phyloP scores from a whole-genome alignment of 192 early-diverging fungal species.

The Neocallimastix lanati region DNA sequence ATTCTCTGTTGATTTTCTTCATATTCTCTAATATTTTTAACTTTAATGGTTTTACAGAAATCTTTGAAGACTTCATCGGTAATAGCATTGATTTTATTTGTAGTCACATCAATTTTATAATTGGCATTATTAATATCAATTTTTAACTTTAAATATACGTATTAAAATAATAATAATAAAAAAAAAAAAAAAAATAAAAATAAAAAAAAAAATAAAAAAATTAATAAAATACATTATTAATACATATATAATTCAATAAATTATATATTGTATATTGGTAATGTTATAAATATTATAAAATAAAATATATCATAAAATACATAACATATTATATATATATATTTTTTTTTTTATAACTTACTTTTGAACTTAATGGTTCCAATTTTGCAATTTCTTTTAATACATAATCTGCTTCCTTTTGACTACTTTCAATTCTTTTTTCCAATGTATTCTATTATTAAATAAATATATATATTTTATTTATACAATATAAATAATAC shows the following conservation, averaged over 20 bases:
- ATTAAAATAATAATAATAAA: too few relatives aligned
- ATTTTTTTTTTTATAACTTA: too few relatives aligned
- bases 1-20: constrained; percentile 53
- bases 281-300: too few relatives aligned
- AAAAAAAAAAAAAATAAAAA: too few relatives aligned
- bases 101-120: constrained; percentile 12
- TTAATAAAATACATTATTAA: too few relatives aligned
- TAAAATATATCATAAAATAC: too few relatives aligned
- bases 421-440: background rate
- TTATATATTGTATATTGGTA: too few relatives aligned
- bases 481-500: too few relatives aligned
- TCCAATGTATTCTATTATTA: background rate
- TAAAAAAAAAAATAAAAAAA: too few relatives aligned
- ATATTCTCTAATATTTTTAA: constrained; percentile 69
- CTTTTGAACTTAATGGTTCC: background rate
- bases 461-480: too few relatives aligned
- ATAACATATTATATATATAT: too few relatives aligned
- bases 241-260: too few relatives aligned
- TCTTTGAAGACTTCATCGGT: constrained; percentile 48
- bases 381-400: background rate
- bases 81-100: constrained; percentile 21
- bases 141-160: background rate
- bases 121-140: constrained; percentile 9
- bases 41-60: constrained; percentile 55
- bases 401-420: background rate